Evolutionary conservation across 1,284 basidiomycete species (phyloP).

Genomic region (Pseudozyma hubeiensis): DNA sequence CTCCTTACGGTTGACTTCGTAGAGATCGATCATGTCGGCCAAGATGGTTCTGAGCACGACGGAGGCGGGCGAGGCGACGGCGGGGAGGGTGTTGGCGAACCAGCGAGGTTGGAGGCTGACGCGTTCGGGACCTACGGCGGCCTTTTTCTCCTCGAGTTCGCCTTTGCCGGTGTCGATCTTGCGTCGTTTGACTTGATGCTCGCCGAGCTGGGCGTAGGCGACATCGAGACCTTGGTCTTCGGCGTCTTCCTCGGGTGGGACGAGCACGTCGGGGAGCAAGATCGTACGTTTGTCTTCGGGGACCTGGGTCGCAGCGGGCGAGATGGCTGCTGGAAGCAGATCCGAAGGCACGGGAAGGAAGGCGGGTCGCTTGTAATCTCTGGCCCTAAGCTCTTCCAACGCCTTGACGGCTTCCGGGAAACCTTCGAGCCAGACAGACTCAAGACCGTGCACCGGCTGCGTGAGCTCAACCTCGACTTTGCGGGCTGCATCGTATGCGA

Average conservation of each 20-base stretch:
- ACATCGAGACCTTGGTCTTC: conserved; percentile 57
- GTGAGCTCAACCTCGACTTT: conserved; percentile 54
- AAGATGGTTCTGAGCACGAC: conserved; percentile 83
- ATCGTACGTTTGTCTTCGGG: conserved; percentile 36
- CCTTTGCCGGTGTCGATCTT: conserved; percentile 59
- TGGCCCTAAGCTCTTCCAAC: conserved; percentile 38
- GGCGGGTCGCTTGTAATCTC: conserved; percentile 47
- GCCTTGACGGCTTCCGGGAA: conserved; percentile 60
- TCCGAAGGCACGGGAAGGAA: conserved; percentile 60
- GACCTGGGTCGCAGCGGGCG: conserved; percentile 31
- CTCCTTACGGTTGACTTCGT: conserved; percentile 96
- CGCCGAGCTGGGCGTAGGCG: conserved; percentile 37
- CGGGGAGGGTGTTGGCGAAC: conserved; percentile 73
- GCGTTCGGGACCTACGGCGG: conserved; percentile 53
- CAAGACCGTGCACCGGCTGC: conserved; percentile 45
- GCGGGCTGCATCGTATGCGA: conserved; percentile 52
- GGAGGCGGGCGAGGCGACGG: conserved; percentile 78
- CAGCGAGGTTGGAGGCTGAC: conserved; percentile 52
- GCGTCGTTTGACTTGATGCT: conserved; percentile 36
- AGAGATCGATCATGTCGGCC: conserved; percentile 87
- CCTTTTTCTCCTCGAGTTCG: conserved; percentile 54
- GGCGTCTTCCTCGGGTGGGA: conserved; percentile 61
- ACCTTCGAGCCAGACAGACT: conserved; percentile 56
- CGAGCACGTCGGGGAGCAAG: conserved; percentile 55
- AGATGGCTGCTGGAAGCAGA: conserved; percentile 61